Evolutionary conservation across 345 rosid genomes (phyloP), one percentile per base, ranked within the genome.

Genomic region (Acer campestre): DNA sequence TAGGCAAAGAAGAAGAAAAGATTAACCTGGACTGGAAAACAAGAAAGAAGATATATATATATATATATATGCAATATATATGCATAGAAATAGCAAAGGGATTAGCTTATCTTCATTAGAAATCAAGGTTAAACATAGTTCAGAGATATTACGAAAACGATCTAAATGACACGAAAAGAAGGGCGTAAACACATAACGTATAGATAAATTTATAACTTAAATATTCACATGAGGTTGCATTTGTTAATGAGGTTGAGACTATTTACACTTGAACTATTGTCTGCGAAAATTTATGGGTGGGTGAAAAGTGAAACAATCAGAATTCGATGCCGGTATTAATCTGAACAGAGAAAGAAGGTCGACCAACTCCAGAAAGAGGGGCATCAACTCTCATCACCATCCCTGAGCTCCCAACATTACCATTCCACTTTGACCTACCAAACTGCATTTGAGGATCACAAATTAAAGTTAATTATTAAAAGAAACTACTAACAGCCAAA

Each of bases 361-460:
- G 84, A 48, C 93, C 91, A 27, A 89, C 86, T 74, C 78, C 77
- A 0, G 89, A 84, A 78, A 92, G 90, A 2, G 95, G 91, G 6
- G 91, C 84, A 80, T 95, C 98, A 49, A 85, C 92, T 82, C 93
- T 84, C 74, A 90, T 51, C 20, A 91, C 97, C n/a, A 95, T 48
- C 68, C 99, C 98, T 3, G 94, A 90, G 80, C 89, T 89, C 74
- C 98, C 99, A 3, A 85, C 81, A 83, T 91, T 91, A 16, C 97
- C 95, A 66, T 95, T 93, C 97, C 99, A 93, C 85, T 93, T 95
- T 5, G 99, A 95, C 82, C 98, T 84, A 46, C 99, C 98, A 83
- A 85, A 64, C 99, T 95, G 93, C 92, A 80, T 27, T 17, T 3
- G 61, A 11, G 18, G 13, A 14, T 61, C 22, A 31, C 62, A 58